Base-by-base conservation (phyloP, 805 yeast species). In the Ogataea haglerorum region DNA sequence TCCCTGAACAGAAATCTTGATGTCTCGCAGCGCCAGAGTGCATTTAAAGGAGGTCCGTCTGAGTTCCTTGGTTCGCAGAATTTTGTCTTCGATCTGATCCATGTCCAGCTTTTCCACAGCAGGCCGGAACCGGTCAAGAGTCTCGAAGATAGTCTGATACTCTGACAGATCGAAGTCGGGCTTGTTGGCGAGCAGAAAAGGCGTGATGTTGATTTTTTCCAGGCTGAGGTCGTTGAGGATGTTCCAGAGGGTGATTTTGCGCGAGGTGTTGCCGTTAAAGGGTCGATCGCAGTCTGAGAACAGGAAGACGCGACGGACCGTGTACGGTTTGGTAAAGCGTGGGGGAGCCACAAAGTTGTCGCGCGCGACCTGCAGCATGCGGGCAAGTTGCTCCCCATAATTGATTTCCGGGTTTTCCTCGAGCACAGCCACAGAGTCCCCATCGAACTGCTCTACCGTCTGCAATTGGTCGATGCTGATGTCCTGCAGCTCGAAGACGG, bases 251-350 rank as follows among this genome's bases (percentile, higher is more conserved):
- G 75, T 64, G 33, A 67, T 68, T 51, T 72, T 72, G 3, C 68
- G 63, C 2, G 52, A 42, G 12, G 70, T 66, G 6, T 65, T 52
- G 6, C 65, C 64, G 38, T 68, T 67, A 47, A 64, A 73, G 0
- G 96, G 97, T 33, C 61, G 62, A 49, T 84, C 93, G 56, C 82
- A 79, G 56, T 82, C 84, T 0, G 96, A 86, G 53, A 89, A 76
- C 55, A 88, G 64, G 48, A 87, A 73, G 3, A 86, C 62, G 51
- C 83, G 80, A 48, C 75, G 76, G 31, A 70, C 71, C 36, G 76
- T 76, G 57, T 72, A 82, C 17, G 58, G 56, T 37, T 63, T 67
- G 29, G 72, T 75, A 25, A 54, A 63, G 10, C 58, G 58, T 13
- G 66, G 65, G 4, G 61, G 58, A 26, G 65, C 57, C 12, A 65